These are phyloP conservation scores for Cymbidium sinense DNA, from an alignment of 106 monocot species.

Conservation along the genomic window DNA sequence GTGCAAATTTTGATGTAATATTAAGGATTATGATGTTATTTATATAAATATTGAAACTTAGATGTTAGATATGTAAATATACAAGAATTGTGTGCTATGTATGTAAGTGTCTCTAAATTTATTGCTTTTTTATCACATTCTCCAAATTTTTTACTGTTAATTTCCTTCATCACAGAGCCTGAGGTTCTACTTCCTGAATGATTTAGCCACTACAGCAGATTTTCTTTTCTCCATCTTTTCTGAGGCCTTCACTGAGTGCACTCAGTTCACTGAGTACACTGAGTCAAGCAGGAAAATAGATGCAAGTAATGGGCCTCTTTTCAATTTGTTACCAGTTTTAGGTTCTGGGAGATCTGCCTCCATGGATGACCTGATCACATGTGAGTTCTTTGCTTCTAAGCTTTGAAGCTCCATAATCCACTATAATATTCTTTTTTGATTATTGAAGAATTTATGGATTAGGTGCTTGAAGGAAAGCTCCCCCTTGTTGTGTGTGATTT, in stretches of 20 bases:
- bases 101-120: too few species aligned
- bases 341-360: conserved; percentile 53
- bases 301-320: conserved; percentile 18
- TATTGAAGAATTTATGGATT: too few species aligned
- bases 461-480: neutral
- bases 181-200: conserved; percentile 54
- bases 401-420: conserved; percentile 22
- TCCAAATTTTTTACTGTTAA: too few species aligned
- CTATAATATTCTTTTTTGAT: too few species aligned
- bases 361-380: conserved; percentile 65
- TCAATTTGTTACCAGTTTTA: conserved; percentile 63
- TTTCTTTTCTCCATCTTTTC: conserved; percentile 28
- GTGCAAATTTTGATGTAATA: too few species aligned
- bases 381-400: conserved; percentile 74
- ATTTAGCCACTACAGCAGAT: conserved; percentile 13
- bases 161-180: conserved; percentile 40
- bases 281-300: conserved; percentile 8
- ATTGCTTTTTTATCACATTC: too few species aligned
- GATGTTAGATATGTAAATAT: too few species aligned
- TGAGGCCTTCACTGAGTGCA: conserved; percentile 43
- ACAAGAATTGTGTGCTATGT: too few species aligned
- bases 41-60: too few species aligned
- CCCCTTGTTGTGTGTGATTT: neutral
- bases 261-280: conserved; percentile 37
- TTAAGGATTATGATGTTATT: too few species aligned